Conservation (phyloP, 2,329 filamentous ascomycete genomes). For the Ilyonectria destructans region DNA sequence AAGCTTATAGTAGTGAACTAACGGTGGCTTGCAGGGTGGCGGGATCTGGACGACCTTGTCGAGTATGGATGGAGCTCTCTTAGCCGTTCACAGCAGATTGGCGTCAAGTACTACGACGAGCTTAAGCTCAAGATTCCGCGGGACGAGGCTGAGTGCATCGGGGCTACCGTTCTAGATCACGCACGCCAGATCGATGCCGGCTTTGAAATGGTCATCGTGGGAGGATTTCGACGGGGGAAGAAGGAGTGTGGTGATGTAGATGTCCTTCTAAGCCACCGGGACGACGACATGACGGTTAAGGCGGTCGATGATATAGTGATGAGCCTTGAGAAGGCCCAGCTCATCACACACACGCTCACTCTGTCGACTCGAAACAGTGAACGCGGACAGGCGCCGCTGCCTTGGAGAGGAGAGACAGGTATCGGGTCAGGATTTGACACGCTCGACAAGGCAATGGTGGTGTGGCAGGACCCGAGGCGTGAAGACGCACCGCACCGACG, state of each 20-base stretch:
- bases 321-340: slow-evolving; percentile 77
- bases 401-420: slow-evolving; percentile 64
- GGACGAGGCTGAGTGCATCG: slow-evolving; percentile 81
- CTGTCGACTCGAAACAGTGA: slow-evolving; percentile 80
- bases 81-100: slow-evolving; percentile 90
- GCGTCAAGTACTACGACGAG: slow-evolving; percentile 94
- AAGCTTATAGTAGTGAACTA: not conserved
- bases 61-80: slow-evolving; percentile 85
- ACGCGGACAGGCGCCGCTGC: slow-evolving; percentile 76
- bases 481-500: slow-evolving; percentile 75
- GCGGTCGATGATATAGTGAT: slow-evolving; percentile 82
- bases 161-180: slow-evolving; percentile 73
- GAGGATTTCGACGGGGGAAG: slow-evolving; percentile 88
- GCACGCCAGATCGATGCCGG: slow-evolving; percentile 75
- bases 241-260: slow-evolving; percentile 85
- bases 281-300: slow-evolving; percentile 77
- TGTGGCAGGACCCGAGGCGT: slow-evolving; percentile 77
- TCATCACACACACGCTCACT: slow-evolving; percentile 87
- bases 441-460: slow-evolving; percentile 91
- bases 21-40: slow-evolving; percentile 71
- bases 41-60: slow-evolving; percentile 88
- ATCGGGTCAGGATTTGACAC: slow-evolving; percentile 82
- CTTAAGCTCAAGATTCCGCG: slow-evolving; percentile 82
- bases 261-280: slow-evolving; percentile 84
- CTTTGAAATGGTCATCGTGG: slow-evolving; percentile 77